Evolutionary conservation across 208 protist genomes (phyloP).

Genomic region (Crithidia acanthocephali): DNA sequence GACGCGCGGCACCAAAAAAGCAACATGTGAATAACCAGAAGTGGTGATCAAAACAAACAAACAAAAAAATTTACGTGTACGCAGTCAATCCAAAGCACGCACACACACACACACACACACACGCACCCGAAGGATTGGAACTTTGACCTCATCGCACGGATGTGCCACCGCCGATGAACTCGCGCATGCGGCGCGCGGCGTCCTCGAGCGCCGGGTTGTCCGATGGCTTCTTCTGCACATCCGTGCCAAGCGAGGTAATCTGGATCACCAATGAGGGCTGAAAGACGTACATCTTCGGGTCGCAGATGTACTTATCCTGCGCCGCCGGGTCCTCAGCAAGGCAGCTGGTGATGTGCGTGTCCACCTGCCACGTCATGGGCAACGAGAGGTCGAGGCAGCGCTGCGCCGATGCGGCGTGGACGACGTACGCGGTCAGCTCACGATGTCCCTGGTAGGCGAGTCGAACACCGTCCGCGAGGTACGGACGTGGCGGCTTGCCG

Average conservation of each 20-base stretch:
- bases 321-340: constrained; percentile 58
- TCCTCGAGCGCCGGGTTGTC: constrained; percentile 84
- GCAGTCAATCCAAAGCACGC: too few species aligned
- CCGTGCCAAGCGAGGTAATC: constrained; percentile 84
- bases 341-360: constrained; percentile 88
- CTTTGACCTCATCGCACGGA: constrained; percentile 51
- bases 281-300: constrained; percentile 91
- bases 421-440: constrained; percentile 91
- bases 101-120: too few species aligned
- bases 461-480: constrained; percentile 78
- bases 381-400: constrained; percentile 81
- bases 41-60: too few species aligned
- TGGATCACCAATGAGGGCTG: constrained; percentile 90
- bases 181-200: constrained; percentile 85
- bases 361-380: constrained; percentile 93
- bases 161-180: constrained; percentile 88
- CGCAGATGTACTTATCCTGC: constrained; percentile 82
- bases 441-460: constrained; percentile 87
- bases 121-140: background rate
- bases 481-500: constrained; percentile 85
- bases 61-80: too few species aligned
- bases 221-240: constrained; percentile 84
- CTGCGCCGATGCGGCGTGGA: constrained; percentile 66
- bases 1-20: background rate
- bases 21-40: constrained; percentile 1